A percentile compares a stretch with the other conserved stretches of the same genome.
Conservation (phyloP, 345 rosid species). For the Aquilaria malaccensis region DNA sequence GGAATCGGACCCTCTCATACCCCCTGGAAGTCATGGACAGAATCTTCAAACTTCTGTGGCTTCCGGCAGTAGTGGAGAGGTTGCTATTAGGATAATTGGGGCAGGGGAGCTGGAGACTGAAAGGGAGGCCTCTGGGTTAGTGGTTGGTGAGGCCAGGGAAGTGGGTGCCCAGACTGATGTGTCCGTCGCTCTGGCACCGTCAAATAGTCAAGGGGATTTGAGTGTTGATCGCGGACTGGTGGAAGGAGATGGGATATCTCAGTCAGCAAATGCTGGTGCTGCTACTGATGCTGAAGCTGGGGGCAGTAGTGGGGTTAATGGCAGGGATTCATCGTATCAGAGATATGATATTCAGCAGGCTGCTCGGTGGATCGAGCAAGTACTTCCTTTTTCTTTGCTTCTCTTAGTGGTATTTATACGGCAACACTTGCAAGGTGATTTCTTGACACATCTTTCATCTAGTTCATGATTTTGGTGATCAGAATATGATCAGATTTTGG, state of each 20-base stretch:
- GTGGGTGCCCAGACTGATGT: constrained; percentile 28
- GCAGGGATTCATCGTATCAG: constrained; percentile 86
- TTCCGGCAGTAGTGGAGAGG: constrained; percentile 54
- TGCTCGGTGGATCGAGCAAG: constrained; percentile 98
- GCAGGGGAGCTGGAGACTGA: constrained; percentile 62
- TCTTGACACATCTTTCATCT: too few species aligned
- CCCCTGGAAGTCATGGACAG: constrained; percentile 18
- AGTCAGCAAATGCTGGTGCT: constrained; percentile 29
- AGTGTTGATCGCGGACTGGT: constrained; percentile 29
- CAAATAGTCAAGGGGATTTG: constrained; percentile 38
- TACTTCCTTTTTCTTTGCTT: constrained; percentile 95
- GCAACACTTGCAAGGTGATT: constrained; percentile 95
- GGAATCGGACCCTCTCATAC: constrained; percentile 48
- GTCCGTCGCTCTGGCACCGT: constrained; percentile 20
- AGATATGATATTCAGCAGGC: constrained; percentile 99
- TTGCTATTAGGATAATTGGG: constrained; percentile 91
- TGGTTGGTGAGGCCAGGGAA: constrained; percentile 50
- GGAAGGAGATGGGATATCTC: constrained; percentile 38
- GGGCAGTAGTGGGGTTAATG: constrained; percentile 29
- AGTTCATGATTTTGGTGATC: too few species aligned
- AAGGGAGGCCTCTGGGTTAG: constrained; percentile 44
- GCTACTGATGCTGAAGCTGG: constrained; percentile 51
- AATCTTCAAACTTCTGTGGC: constrained; percentile 36
- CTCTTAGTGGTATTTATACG: constrained; percentile 96
- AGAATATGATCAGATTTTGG: too few species aligned